Evolutionary conservation across 148 eudicot species (phyloP).

Genomic region (Chenopodium suecicum): DNA sequence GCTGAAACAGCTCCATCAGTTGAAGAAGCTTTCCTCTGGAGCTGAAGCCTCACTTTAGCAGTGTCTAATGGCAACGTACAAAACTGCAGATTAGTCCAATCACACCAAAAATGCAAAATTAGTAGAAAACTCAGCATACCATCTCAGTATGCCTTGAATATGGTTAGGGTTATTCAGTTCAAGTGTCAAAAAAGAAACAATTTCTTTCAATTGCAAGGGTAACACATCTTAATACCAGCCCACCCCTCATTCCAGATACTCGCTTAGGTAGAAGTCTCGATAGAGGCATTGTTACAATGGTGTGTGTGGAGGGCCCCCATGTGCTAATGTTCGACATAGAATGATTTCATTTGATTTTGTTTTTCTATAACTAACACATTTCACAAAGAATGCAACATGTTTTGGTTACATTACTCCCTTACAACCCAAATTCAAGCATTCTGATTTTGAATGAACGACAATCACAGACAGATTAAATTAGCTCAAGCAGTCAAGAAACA

Average conservation of each 20-base stretch:
- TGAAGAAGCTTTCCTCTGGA: conserved; percentile 47
- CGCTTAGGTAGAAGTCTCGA: not conserved
- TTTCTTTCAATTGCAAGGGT: not conserved
- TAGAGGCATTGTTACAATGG: not conserved
- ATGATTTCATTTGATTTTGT: no score
- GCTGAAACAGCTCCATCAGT: conserved; percentile 44
- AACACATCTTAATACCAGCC: not conserved
- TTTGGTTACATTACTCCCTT: not conserved
- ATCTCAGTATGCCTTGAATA: conserved; percentile 17
- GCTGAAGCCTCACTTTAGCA: conserved; percentile 75
- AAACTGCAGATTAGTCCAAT: conserved; percentile 45
- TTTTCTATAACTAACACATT: not conserved
- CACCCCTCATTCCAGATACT: not conserved
- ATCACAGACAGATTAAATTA: not conserved
- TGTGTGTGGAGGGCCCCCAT: not conserved
- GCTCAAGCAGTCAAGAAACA: not conserved
- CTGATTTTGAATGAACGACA: not conserved
- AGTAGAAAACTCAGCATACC: conserved; percentile 6
- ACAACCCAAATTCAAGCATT: not conserved
- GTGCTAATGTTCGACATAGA: not conserved
- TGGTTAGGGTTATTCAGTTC: not conserved
- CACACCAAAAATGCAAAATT: conserved; percentile 15
- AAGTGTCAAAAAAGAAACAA: not conserved
- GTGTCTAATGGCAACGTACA: conserved; percentile 68
- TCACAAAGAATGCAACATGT: not conserved